These are phyloP conservation scores for Lizanozyma gosingica DNA, from an alignment of 1,139 yeast species.

Conservation along the genomic window DNA sequence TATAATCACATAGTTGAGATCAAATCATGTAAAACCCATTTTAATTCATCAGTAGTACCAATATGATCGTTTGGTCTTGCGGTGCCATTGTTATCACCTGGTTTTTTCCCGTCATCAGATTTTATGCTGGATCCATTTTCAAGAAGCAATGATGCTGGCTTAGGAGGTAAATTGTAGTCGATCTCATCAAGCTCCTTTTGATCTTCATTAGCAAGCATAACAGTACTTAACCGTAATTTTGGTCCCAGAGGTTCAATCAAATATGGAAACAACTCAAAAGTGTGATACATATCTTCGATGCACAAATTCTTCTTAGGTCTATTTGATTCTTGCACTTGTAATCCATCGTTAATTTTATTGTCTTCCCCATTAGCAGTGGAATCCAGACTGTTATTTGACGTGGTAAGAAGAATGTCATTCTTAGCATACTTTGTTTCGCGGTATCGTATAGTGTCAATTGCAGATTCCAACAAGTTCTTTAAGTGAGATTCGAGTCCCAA, in stretches of 20 bases:
- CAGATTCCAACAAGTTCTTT: conserved; percentile 63
- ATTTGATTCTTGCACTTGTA: conserved; percentile 12
- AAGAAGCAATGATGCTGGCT: conserved; percentile 12
- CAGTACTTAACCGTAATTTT: conserved; percentile 38
- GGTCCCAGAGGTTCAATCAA: conserved; percentile 64
- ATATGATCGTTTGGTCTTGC: conserved; percentile 19
- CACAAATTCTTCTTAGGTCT: conserved; percentile 36
- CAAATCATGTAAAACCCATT: conserved; percentile 58
- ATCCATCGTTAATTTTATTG: background rate
- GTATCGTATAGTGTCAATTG: conserved; percentile 64
- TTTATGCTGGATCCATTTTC: conserved; percentile 8
- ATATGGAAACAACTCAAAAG: conserved; percentile 58
- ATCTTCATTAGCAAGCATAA: conserved; percentile 53
- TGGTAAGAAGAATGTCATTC: conserved; percentile 17
- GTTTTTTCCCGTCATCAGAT: conserved; percentile 2
- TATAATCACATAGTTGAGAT: background rate
- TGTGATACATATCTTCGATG: conserved; percentile 57
- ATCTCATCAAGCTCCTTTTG: conserved; percentile 23
- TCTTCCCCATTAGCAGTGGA: conserved; percentile 1
- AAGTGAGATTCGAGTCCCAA: conserved; percentile 76
- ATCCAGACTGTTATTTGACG: background rate
- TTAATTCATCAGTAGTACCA: conserved; percentile 61
- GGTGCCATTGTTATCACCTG: conserved; percentile 2
- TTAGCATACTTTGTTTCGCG: conserved; percentile 45
- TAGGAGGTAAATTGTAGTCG: conserved; percentile 36